phyloP scores from a whole-genome alignment of 768 basidiomycete species.

The Tricholoma sp. region DNA sequence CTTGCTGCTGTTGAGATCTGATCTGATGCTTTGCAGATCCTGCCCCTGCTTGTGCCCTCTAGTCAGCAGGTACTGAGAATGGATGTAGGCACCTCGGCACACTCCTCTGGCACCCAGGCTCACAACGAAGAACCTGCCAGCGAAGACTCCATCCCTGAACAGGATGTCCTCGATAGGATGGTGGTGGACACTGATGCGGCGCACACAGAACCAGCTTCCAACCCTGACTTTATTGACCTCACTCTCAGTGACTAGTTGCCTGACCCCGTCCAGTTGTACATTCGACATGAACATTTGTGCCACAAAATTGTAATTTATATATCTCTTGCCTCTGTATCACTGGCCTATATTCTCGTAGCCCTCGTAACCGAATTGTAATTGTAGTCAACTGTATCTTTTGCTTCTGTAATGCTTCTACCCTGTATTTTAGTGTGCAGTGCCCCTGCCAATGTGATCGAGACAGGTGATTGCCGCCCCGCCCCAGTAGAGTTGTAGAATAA shows the following conservation, averaged over 20 bases:
- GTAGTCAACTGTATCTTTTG: too few relatives aligned
- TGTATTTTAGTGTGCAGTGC: too few relatives aligned
- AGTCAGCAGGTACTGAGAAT: too few relatives aligned
- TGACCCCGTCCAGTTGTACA: not conserved
- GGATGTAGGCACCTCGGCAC: too few relatives aligned
- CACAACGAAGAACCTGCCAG: too few relatives aligned
- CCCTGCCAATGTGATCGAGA: not conserved
- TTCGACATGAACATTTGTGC: not conserved
- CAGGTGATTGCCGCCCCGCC: not conserved
- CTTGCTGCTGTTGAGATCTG: not conserved
- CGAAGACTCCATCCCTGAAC: not conserved
- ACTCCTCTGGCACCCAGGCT: too few relatives aligned
- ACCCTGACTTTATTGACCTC: not conserved
- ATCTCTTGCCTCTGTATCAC: too few relatives aligned
- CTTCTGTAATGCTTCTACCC: too few relatives aligned
- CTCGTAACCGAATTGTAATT: too few relatives aligned
- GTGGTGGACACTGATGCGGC: too few relatives aligned
- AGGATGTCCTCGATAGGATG: not conserved
- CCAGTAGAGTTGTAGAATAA: not conserved
- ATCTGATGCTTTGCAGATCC: not conserved
- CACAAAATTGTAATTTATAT: too few relatives aligned
- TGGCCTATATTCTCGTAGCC: too few relatives aligned
- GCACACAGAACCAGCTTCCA: not conserved
- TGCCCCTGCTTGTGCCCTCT: not conserved
- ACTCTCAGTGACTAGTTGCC: not conserved